Percentiles rank a stretch among this genome's conserved stretches.
phyloP scores from a whole-genome alignment of 23 red algal genomes.

The Cyanidiococcus yangmingshanensis region DNA sequence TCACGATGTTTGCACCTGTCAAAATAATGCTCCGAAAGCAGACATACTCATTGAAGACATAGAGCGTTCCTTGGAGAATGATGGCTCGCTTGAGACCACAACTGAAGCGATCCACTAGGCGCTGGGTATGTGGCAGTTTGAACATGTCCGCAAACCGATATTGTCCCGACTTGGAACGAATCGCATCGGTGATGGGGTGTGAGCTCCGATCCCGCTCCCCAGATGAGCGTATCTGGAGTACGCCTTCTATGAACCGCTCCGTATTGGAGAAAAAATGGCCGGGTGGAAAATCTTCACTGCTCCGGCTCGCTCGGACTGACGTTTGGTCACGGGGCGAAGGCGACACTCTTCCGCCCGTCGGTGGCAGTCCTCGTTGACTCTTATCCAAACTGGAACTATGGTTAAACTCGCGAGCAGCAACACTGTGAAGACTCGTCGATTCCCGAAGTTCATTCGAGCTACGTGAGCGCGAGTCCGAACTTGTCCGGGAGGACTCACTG shows the following conservation, averaged over 20 bases:
- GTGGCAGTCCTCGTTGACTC: neutral
- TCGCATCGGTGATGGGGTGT: neutral
- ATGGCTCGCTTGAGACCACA: conserved; percentile 1
- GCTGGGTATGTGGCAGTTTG: conserved; percentile 12
- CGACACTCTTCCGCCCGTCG: neutral
- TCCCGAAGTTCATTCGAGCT: neutral
- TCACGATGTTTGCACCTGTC: neutral
- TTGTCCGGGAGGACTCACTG: neutral
- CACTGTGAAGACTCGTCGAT: neutral
- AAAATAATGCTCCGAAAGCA: conserved; percentile 18
- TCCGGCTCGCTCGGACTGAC: neutral
- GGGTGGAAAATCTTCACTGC: neutral
- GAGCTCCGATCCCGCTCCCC: neutral
- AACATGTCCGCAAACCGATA: conserved; percentile 1
- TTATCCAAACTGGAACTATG: neutral
- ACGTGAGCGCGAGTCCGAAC: neutral
- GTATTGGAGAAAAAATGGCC: neutral
- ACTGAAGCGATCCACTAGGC: neutral
- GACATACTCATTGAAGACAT: conserved; percentile 3
- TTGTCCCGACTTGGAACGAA: neutral
- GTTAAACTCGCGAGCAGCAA: neutral
- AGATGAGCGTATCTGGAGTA: neutral
- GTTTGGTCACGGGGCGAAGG: neutral
- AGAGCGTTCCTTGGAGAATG: conserved; percentile 16
- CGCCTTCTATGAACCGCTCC: neutral